These are phyloP conservation scores for Simplicillium sp. DNA, from an alignment of 2,329 filamentous ascomycete species.

Conservation along the genomic window DNA sequence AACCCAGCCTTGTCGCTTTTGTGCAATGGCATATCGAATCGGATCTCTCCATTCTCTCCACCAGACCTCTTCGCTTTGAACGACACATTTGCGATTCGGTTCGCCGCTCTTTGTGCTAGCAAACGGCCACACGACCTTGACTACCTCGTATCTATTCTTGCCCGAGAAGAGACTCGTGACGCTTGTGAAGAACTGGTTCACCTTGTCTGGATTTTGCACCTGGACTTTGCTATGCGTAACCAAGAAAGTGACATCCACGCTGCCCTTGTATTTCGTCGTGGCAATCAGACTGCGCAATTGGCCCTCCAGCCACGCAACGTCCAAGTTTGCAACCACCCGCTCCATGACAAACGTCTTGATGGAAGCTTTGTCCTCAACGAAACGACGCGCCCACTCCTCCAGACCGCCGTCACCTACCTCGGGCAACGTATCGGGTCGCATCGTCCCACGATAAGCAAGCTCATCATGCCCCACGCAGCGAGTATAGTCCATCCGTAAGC, in stretches of 20 bases:
- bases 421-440: slow-evolving; percentile 30
- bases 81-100: slow-evolving; percentile 31
- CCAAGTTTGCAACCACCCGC: slow-evolving; percentile 43
- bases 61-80: slow-evolving; percentile 49
- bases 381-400: slow-evolving; percentile 39
- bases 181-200: slow-evolving; percentile 44
- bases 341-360: slow-evolving; percentile 42
- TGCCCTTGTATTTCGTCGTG: slow-evolving; percentile 38
- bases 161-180: slow-evolving; percentile 41
- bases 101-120: slow-evolving; percentile 37
- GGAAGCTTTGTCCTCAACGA: slow-evolving; percentile 31
- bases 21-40: slow-evolving; percentile 33
- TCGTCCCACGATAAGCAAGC: slow-evolving; percentile 37
- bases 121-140: slow-evolving; percentile 49
- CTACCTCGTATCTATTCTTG: slow-evolving; percentile 44
- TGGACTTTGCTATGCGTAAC: slow-evolving; percentile 38
- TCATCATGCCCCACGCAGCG: slow-evolving; percentile 40
- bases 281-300: slow-evolving; percentile 42
- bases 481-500: slow-evolving; percentile 40
- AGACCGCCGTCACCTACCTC: slow-evolving; percentile 32
- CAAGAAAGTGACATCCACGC: slow-evolving; percentile 38
- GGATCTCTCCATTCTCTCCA: slow-evolving; percentile 31
- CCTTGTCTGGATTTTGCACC: slow-evolving; percentile 40
- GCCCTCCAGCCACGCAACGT: slow-evolving; percentile 44
- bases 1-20: slow-evolving; percentile 29